Percentiles rank a stretch among this genome's conserved stretches.
Conservation (phyloP, 352 stramenopile genomes). For the Pythium utonaiense region DNA sequence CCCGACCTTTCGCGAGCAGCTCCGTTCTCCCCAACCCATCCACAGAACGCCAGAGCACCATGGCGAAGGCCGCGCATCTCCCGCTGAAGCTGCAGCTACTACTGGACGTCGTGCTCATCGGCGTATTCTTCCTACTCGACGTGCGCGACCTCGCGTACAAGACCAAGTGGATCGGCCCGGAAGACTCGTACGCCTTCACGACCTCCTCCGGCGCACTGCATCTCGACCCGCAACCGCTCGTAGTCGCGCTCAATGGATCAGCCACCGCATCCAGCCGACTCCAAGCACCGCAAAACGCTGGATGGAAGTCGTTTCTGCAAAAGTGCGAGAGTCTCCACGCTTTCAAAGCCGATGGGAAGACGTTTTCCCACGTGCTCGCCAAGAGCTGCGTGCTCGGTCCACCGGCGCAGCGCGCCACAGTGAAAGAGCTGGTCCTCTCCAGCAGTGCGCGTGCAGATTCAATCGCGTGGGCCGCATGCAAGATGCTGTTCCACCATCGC, state of each 20-base stretch:
- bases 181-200: constrained; percentile 27
- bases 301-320: constrained; percentile 26
- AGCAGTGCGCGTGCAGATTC: constrained; percentile 22
- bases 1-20: constrained; percentile 20
- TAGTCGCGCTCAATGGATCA: not conserved
- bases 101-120: constrained; percentile 23
- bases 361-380: constrained; percentile 18
- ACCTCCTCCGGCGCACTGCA: not conserved
- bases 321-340: constrained; percentile 21
- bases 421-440: constrained; percentile 10
- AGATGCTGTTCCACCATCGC: constrained; percentile 27
- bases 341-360: not conserved
- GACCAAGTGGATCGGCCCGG: constrained; percentile 22
- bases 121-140: constrained; percentile 21
- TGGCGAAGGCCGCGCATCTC: constrained; percentile 9
- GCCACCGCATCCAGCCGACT: not conserved
- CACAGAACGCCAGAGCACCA: not conserved
- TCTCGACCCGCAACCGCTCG: constrained; percentile 6
- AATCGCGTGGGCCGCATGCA: constrained; percentile 24
- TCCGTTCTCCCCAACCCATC: not conserved
- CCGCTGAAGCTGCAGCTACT: constrained; percentile 20
- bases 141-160: constrained; percentile 28
- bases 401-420: not conserved
- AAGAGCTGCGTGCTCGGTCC: constrained; percentile 19
- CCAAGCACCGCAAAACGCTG: constrained; percentile 3